These are phyloP conservation scores for Ustilago curta DNA, from an alignment of 1,284 basidiomycete species.

Conservation along the genomic window DNA sequence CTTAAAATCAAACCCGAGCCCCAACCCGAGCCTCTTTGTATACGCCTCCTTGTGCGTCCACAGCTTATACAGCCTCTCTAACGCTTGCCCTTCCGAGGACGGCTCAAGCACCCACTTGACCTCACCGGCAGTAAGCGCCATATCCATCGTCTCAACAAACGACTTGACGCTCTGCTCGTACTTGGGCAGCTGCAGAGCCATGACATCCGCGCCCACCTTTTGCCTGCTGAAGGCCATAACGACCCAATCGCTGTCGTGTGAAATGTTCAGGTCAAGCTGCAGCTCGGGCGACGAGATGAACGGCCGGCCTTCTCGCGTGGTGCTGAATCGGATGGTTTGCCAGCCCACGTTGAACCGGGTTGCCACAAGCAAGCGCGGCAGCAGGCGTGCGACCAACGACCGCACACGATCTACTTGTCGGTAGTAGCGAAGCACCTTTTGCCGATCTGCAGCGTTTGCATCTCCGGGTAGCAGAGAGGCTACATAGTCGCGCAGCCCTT, in stretches of 20 bases:
- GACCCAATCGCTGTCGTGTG: constrained; percentile 66
- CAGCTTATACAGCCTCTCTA: constrained; percentile 51
- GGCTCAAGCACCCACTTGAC: constrained; percentile 42
- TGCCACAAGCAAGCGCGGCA: constrained; percentile 39
- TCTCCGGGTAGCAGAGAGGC: constrained; percentile 22
- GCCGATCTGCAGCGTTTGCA: constrained; percentile 23
- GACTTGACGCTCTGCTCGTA: constrained; percentile 43
- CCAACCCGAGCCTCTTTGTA: constrained; percentile 63
- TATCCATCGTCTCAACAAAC: constrained; percentile 64
- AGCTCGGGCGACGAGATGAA: constrained; percentile 14
- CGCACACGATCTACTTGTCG: constrained; percentile 51
- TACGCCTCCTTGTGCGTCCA: constrained; percentile 69
- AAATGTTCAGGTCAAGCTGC: constrained; percentile 60
- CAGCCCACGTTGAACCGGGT: constrained; percentile 14
- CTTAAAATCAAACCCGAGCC: constrained; percentile 64
- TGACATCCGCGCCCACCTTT: constrained; percentile 63
- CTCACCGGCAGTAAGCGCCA: constrained; percentile 55
- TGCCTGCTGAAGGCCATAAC: constrained; percentile 51
- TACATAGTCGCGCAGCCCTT: constrained; percentile 8
- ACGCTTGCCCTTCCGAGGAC: constrained; percentile 9
- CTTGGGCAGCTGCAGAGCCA: constrained; percentile 58
- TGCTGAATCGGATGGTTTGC: constrained; percentile 13
- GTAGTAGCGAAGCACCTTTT: constrained; percentile 46
- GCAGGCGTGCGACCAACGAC: constrained; percentile 43
- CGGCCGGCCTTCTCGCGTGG: constrained; percentile 44